phyloP scores from a whole-genome alignment of 2,329 filamentous ascomycete genomes.

The Dactylellina parvicollis region DNA sequence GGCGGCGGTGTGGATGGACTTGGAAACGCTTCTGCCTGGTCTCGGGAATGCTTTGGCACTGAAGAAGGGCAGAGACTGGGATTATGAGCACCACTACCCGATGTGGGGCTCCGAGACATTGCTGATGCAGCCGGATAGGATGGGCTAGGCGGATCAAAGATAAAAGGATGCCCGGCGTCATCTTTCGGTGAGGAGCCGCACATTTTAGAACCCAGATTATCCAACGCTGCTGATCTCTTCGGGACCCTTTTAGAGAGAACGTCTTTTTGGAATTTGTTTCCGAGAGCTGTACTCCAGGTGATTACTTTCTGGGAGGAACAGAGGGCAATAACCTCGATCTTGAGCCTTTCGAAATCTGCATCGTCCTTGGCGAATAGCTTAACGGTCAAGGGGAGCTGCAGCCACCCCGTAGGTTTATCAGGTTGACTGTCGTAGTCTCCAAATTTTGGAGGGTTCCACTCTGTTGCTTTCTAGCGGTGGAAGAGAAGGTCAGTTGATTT shows the following conservation, averaged over 20 bases:
- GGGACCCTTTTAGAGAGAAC: no score
- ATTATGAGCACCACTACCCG: no score
- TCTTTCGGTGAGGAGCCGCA: no score
- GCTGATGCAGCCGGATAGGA: no score
- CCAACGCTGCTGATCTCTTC: no score
- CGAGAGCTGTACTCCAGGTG: neutral
- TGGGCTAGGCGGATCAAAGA: no score
- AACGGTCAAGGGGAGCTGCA: constrained; percentile 7
- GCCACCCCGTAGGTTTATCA: constrained; percentile 18
- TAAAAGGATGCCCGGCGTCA: no score
- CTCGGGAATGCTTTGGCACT: no score
- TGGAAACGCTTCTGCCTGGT: no score
- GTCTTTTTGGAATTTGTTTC: neutral
- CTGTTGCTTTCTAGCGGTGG: neutral
- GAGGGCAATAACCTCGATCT: neutral
- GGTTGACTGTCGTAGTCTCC: constrained; percentile 7
- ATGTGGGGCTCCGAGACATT: no score
- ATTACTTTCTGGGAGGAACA: constrained; percentile 19
- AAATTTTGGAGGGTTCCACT: constrained; percentile 9
- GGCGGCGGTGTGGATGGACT: neutral
- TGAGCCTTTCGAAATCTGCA: neutral
- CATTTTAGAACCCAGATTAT: no score
- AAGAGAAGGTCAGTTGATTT: neutral
- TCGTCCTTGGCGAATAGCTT: constrained; percentile 8
- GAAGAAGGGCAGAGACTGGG: no score